phyloP scores from a whole-genome alignment of 2,329 filamentous ascomycete genomes.

The Alternaria triticina region DNA sequence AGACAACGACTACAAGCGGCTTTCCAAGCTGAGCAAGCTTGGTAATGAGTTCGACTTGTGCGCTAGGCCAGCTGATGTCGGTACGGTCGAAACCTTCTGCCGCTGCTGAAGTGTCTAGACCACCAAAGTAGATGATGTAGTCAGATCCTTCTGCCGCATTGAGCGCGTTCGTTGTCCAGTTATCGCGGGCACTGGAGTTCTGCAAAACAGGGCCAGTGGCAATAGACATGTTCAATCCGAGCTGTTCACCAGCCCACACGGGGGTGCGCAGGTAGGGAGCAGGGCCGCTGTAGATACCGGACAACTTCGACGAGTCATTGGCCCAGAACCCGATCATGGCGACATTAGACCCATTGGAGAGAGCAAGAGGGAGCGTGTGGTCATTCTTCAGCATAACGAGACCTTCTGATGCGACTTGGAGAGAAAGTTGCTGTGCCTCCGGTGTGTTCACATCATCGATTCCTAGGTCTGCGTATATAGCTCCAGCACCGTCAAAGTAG shows the following conservation, averaged over 20 bases:
- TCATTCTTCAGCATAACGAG: conserved; percentile 62
- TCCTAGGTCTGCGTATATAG: conserved; percentile 58
- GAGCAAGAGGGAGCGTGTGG: conserved; percentile 51
- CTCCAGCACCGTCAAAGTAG: conserved; percentile 61
- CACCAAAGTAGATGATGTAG: conserved; percentile 62
- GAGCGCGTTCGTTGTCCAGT: conserved; percentile 21
- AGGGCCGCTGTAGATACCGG: conserved; percentile 65
- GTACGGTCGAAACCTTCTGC: conserved; percentile 60
- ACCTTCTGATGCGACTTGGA: conserved; percentile 58
- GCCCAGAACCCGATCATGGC: conserved; percentile 66
- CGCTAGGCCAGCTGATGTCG: conserved; percentile 59
- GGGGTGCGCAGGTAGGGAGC: conserved; percentile 64
- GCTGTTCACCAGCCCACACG: conserved; percentile 58
- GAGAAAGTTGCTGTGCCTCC: conserved; percentile 61
- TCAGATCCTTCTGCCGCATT: conserved; percentile 54
- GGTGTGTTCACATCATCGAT: conserved; percentile 64
- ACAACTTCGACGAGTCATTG: conserved; percentile 63
- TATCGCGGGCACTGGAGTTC: conserved; percentile 17
- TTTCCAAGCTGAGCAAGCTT: conserved; percentile 56
- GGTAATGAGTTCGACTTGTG: conserved; percentile 60
- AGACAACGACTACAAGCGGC: conserved; percentile 59
- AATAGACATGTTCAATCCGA: conserved; percentile 52
- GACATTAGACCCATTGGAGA: conserved; percentile 50
- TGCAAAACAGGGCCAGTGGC: conserved; percentile 20
- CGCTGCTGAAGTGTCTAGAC: conserved; percentile 61